phyloP scores from a whole-genome alignment of 805 yeast species.

The Metschnikowia arizonensis region DNA sequence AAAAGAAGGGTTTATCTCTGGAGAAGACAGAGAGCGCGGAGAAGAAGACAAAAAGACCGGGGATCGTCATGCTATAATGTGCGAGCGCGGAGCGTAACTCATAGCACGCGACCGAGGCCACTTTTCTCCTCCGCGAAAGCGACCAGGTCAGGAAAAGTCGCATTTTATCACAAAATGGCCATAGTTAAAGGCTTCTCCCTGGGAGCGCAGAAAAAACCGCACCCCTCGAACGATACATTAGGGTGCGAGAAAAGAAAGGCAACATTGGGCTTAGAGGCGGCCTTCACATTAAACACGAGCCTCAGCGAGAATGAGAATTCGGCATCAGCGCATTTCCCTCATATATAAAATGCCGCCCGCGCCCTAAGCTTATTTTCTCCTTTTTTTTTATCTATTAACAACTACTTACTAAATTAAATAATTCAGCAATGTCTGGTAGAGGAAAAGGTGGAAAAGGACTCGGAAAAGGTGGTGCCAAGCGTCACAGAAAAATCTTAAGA shows the following conservation, averaged over 20 bases:
- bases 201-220: slow-evolving; percentile 11
- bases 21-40: slow-evolving; percentile 1
- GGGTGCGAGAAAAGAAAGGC: slow-evolving; percentile 12
- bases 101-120: slow-evolving; percentile 11
- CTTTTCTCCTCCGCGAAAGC: slow-evolving; percentile 11
- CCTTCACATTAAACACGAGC: not conserved
- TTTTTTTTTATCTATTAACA: slow-evolving; percentile 7
- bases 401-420: slow-evolving; percentile 24
- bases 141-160: slow-evolving; percentile 3
- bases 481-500: slow-evolving; percentile 99
- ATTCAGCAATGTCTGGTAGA: slow-evolving; percentile 85
- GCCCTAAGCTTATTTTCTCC: slow-evolving; percentile 4
- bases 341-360: slow-evolving; percentile 17
- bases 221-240: not conserved
- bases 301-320: not conserved
- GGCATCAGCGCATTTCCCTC: slow-evolving; percentile 3
- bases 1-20: too few relatives aligned
- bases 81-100: slow-evolving; percentile 8
- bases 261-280: slow-evolving; percentile 7
- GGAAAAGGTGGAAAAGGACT: slow-evolving; percentile 99
- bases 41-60: slow-evolving; percentile 4
- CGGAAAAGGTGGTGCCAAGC: slow-evolving; percentile 99
- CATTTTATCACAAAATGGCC: slow-evolving; percentile 11
- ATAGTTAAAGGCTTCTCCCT: slow-evolving; percentile 15
- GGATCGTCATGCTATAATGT: slow-evolving; percentile 10